A percentile compares a stretch with the other conserved stretches of the same genome.
These are phyloP conservation scores for Didymella exigua DNA, from an alignment of 2,329 filamentous ascomycete genomes.

Conservation along the genomic window DNA sequence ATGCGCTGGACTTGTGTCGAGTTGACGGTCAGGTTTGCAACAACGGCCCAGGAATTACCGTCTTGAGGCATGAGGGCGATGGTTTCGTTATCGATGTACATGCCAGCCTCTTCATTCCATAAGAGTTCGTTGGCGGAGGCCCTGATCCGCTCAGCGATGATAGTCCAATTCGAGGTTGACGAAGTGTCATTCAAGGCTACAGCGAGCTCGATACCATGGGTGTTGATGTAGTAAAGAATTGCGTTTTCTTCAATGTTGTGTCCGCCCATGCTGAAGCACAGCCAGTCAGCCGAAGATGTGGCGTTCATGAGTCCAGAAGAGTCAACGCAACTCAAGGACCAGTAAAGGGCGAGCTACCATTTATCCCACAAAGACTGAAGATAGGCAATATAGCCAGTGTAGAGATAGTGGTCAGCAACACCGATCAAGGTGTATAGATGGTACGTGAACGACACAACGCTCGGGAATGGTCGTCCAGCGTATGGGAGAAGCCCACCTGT, in stretches of 20 bases:
- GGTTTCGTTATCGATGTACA: conserved; percentile 62
- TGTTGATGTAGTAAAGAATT: conserved; percentile 58
- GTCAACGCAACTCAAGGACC: conserved; percentile 52
- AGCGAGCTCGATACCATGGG: conserved; percentile 59
- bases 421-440: conserved; percentile 59
- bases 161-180: conserved; percentile 51
- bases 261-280: conserved; percentile 58
- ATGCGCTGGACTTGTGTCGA: conserved; percentile 39
- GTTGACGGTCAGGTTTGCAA: conserved; percentile 47
- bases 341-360: conserved; percentile 53
- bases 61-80: conserved; percentile 58
- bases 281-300: conserved; percentile 54
- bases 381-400: conserved; percentile 50
- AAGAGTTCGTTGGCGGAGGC: conserved; percentile 55
- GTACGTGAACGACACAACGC: conserved; percentile 59
- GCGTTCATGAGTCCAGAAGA: conserved; percentile 54
- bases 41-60: conserved; percentile 52
- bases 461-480: conserved; percentile 54
- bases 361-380: conserved; percentile 51
- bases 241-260: conserved; percentile 56
- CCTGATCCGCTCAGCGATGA: conserved; percentile 51
- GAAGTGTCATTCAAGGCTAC: conserved; percentile 53
- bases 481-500: conserved; percentile 57
- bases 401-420: conserved; percentile 53
- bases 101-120: conserved; percentile 56